These are phyloP conservation scores for Sporothrix pallida DNA, from an alignment of 2,329 filamentous ascomycete genomes.

Conservation along the genomic window DNA sequence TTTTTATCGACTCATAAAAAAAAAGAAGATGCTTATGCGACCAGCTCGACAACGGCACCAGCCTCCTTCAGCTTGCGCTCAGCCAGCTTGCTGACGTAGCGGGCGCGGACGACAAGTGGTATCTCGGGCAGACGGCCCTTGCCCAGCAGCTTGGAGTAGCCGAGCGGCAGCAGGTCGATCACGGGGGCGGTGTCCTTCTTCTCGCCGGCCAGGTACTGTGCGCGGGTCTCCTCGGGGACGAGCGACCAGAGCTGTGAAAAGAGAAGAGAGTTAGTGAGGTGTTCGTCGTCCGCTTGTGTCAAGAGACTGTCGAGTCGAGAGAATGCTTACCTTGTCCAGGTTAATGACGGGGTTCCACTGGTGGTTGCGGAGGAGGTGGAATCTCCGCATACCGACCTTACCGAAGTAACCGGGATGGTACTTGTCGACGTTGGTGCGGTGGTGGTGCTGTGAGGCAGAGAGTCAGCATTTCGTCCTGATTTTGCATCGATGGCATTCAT, in stretches of 20 bases:
- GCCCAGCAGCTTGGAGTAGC: conserved; percentile 98
- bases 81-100: conserved; percentile 94
- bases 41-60: conserved; percentile 93
- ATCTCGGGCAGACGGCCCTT: conserved; percentile 95
- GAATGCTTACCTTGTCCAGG: conserved; percentile 80
- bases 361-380: conserved; percentile 94
- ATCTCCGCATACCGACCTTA: conserved; percentile 94
- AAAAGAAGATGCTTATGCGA: conserved; percentile 67
- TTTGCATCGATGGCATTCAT: not conserved
- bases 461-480: not conserved
- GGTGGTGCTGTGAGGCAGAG: conserved; percentile 70
- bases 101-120: conserved; percentile 90
- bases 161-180: conserved; percentile 94
- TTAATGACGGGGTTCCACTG: conserved; percentile 99
- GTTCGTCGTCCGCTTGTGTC: not conserved
- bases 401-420: conserved; percentile 99
- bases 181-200: conserved; percentile 94
- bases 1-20: conserved; percentile 14
- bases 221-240: conserved; percentile 89
- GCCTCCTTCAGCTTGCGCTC: conserved; percentile 99
- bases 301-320: not conserved
- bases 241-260: conserved; percentile 83
- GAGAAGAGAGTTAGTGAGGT: not conserved
- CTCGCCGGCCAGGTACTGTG: conserved; percentile 79
- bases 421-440: conserved; percentile 83